A percentile compares a stretch with the other conserved stretches of the same genome.
Conservation (phyloP, 2,329 filamentous ascomycete genomes). For the Trichoderma simmonsii region DNA sequence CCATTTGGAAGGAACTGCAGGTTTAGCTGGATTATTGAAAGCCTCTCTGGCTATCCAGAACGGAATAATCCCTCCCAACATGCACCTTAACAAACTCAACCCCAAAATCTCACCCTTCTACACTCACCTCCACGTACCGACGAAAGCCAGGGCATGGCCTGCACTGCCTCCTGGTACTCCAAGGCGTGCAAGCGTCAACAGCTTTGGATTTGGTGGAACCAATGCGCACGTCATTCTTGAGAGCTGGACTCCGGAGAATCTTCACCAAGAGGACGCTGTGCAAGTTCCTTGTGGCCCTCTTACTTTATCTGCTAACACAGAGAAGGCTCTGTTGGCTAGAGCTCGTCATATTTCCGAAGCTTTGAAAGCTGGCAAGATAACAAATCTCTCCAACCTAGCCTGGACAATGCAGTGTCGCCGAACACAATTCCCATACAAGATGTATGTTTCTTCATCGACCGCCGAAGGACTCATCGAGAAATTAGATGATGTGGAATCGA, state of each 20-base stretch:
- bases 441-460: not conserved
- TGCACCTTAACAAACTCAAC: not conserved
- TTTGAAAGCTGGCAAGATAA: not conserved
- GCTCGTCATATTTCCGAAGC: not conserved
- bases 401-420: not conserved
- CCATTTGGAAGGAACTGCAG: not conserved
- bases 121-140: not conserved
- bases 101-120: not conserved
- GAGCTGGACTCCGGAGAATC: not conserved
- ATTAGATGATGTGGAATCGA: not conserved
- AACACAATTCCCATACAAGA: not conserved
- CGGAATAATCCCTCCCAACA: not conserved
- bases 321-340: not conserved
- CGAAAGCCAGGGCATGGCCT: not conserved
- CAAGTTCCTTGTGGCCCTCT: not conserved
- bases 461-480: not conserved
- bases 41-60: not conserved
- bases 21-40: not conserved
- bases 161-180: not conserved
- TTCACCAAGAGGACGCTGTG: not conserved
- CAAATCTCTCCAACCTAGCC: not conserved
- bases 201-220: not conserved
- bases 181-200: not conserved
- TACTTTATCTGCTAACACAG: not conserved
- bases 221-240: not conserved